These are phyloP conservation scores for Saraca asoca DNA, from an alignment of 331 rosid species.

Conservation along the genomic window DNA sequence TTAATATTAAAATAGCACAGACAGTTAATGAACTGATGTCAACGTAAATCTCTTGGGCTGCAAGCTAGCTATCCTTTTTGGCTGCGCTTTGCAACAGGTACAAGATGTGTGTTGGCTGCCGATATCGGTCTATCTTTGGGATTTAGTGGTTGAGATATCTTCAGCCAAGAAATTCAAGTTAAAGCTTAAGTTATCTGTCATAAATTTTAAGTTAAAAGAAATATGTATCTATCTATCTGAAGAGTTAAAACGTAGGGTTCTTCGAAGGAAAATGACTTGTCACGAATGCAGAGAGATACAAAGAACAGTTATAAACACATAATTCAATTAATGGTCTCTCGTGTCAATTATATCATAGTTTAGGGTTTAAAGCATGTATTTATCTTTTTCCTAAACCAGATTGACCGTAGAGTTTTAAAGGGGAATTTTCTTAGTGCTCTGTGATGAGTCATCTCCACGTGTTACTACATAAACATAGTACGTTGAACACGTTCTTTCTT, in stretches of 20 bases:
- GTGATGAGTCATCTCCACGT: slow-evolving; percentile 70
- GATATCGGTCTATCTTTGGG: slow-evolving; percentile 23
- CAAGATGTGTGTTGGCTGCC: slow-evolving; percentile 37
- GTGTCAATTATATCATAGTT: too few relatives aligned
- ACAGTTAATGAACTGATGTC: slow-evolving; percentile 34
- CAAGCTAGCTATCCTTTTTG: slow-evolving; percentile 19
- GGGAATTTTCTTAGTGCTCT: neutral
- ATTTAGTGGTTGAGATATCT: slow-evolving; percentile 40
- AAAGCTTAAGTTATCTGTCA: too few relatives aligned
- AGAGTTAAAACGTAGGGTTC: too few relatives aligned
- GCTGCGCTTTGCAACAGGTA: slow-evolving; percentile 28
- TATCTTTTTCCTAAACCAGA: slow-evolving; percentile 18
- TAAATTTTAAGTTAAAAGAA: too few relatives aligned
- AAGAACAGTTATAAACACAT: too few relatives aligned
- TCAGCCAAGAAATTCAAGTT: too few relatives aligned
- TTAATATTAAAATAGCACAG: too few relatives aligned
- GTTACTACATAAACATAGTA: slow-evolving; percentile 30
- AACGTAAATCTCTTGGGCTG: slow-evolving; percentile 29
- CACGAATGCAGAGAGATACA: too few relatives aligned
- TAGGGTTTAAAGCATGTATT: too few relatives aligned
- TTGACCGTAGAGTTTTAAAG: neutral
- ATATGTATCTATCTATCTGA: too few relatives aligned
- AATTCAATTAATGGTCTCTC: too few relatives aligned
- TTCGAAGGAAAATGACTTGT: too few relatives aligned
- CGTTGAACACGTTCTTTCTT: slow-evolving; percentile 43